Conservation (phyloP, 192 early-diverging fungal genomes). For the Glomus cerebriforme region DNA sequence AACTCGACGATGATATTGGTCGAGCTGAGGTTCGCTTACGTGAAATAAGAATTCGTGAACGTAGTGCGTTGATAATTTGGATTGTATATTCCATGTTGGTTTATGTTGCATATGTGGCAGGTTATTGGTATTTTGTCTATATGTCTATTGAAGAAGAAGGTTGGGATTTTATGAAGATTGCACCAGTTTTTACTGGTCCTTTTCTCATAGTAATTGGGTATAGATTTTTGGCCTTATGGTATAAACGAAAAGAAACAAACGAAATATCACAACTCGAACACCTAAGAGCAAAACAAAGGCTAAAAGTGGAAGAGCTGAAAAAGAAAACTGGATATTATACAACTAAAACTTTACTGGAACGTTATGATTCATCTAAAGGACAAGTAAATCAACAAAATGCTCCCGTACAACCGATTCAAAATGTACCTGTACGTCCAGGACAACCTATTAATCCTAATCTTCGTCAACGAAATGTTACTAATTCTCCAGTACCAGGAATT, state of each 20-base stretch:
- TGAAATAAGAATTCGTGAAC: constrained; percentile 66
- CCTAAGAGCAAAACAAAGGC: constrained; percentile 61
- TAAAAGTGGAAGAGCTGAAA: constrained; percentile 90
- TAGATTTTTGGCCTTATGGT: constrained; percentile 50
- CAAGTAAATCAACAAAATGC: constrained; percentile 1
- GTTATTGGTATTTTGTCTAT: constrained; percentile 52
- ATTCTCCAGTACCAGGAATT: not conserved
- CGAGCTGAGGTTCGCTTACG: constrained; percentile 63
- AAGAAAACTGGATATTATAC: constrained; percentile 91
- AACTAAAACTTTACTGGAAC: constrained; percentile 86
- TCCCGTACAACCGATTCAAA: not conserved
- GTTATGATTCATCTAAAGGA: constrained; percentile 65
- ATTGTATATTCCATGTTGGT: constrained; percentile 58
- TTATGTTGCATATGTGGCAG: constrained; percentile 56
- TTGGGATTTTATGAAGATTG: constrained; percentile 48
- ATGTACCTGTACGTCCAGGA: not conserved
- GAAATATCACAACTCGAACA: constrained; percentile 50
- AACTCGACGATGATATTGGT: constrained; percentile 67
- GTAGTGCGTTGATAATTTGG: constrained; percentile 54
- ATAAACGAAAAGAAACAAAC: constrained; percentile 50
- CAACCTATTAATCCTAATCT: not conserved
- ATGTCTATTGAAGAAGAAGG: constrained; percentile 44
- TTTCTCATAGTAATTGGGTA: constrained; percentile 45
- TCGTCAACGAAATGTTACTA: constrained; percentile 15
- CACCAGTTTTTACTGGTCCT: constrained; percentile 44